These are phyloP conservation scores for Sarocladium brachiariae DNA, from an alignment of 2,329 filamentous ascomycete genomes.

Conservation along the genomic window DNA sequence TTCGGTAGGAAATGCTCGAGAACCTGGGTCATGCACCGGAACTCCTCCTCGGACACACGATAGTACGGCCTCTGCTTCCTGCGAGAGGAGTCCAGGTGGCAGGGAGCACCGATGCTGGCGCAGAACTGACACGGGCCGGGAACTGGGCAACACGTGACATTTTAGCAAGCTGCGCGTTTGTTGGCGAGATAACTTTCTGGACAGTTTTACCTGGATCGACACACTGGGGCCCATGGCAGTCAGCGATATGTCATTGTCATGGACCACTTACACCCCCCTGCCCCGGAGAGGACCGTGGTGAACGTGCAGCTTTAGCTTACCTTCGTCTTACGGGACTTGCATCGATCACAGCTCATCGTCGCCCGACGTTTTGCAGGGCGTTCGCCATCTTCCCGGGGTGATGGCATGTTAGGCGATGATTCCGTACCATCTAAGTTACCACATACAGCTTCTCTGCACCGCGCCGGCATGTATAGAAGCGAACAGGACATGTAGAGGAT, in stretches of 20 bases:
- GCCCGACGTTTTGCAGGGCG: conserved; percentile 1
- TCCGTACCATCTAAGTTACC: no score
- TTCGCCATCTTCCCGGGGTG: background rate
- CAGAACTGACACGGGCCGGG: conserved; percentile 1
- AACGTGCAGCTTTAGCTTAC: background rate
- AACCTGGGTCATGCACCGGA: conserved; percentile 3
- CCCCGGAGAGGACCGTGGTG: no score
- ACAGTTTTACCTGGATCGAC: background rate
- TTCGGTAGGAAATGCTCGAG: conserved; percentile 1
- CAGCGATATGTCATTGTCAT: background rate
- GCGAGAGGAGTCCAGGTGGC: conserved; percentile 2
- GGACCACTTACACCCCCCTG: no score
- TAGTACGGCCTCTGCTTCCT: conserved; percentile 7
- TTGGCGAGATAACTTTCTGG: background rate
- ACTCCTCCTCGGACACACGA: conserved; percentile 7
- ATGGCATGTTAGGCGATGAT: background rate
- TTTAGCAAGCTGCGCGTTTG: background rate
- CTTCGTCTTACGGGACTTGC: conserved; percentile 7
- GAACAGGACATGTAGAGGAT: background rate
- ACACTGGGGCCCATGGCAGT: background rate
- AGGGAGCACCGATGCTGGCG: conserved; percentile 2
- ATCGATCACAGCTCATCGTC: conserved; percentile 4
- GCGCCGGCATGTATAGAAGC: background rate
- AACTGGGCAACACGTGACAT: background rate
- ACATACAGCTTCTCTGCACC: background rate